phyloP scores from a whole-genome alignment of 352 stramenopile species.

The Blastocystis sp. region DNA sequence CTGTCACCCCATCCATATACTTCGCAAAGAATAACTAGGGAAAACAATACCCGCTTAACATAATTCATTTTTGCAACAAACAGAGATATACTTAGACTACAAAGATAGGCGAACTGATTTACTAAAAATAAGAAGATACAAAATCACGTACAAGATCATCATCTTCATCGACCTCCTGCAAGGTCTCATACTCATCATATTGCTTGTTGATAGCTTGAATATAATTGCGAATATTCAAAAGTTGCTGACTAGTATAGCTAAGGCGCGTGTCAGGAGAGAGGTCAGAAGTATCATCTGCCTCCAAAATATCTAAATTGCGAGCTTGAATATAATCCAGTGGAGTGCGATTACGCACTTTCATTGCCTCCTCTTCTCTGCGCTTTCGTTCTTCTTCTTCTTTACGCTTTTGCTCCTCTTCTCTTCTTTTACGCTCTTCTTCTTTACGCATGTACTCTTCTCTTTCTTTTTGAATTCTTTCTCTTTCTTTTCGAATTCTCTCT shows the following conservation, averaged over 20 bases:
- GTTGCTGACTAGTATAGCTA: neutral
- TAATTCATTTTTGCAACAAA: neutral
- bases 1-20: neutral
- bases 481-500: neutral
- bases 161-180: neutral
- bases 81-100: neutral
- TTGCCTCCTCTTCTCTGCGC: neutral
- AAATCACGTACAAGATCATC: constrained; percentile 12
- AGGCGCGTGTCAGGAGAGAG: neutral
- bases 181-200: neutral
- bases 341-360: neutral
- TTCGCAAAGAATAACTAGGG: neutral
- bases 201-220: neutral
- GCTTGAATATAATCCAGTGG: too few relatives aligned
- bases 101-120: neutral
- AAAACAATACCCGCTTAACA: neutral
- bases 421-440: neutral
- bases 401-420: neutral
- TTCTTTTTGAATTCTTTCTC: neutral
- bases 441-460: neutral
- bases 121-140: neutral
- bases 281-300: neutral
- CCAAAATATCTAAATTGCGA: neutral
- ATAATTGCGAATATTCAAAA: neutral
- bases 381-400: neutral